Base-by-base conservation (phyloP, 768 basidiomycete species). In the Amanita pseudoporphyria region DNA sequence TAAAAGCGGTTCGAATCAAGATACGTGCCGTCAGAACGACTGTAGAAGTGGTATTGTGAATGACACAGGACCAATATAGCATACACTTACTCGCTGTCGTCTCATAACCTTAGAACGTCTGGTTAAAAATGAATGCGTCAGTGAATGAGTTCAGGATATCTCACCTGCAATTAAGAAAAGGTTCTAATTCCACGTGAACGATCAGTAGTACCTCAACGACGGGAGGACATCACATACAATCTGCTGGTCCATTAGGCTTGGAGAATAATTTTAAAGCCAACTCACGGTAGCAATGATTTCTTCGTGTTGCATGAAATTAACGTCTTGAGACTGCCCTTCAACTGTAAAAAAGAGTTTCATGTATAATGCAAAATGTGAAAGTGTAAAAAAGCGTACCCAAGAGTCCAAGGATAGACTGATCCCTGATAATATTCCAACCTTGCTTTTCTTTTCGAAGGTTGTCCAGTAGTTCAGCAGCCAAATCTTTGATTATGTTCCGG, bases 241-340 rank as follows among this genome's bases (percentile, higher is more conserved):
- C n/a, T n/a, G n/a, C n/a, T n/a, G n/a, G n/a, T n/a, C n/a, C n/a
- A n/a, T n/a, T n/a, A n/a, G n/a, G n/a, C n/a, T n/a, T n/a, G n/a
- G n/a, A n/a, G n/a, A n/a, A n/a, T n/a, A n/a, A n/a, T n/a, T 14
- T 16, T 13, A 42, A 1, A 26, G 24, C 19, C 12, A 18, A 9
- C 45, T 26, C 28, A 64, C 68, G 58, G 71, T 70, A 2, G 67
- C 69, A 32, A 65, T 57, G 5, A 75, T 65, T 52, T 76, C 73
- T 32, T 74, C 72, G 12, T 61, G 56, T 0, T 66, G 61, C 59
- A 74, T n/a, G n/a, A n/a, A n/a, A n/a, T n/a, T n/a, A n/a, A n/a
- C n/a, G n/a, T n/a, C n/a, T n/a, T n/a, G n/a, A n/a, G n/a, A n/a
- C n/a, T n/a, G n/a, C n/a, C n/a, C n/a, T n/a, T n/a, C n/a, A n/a